phyloP scores from a whole-genome alignment of 2,329 filamentous ascomycete species.

The Oidium heveae region DNA sequence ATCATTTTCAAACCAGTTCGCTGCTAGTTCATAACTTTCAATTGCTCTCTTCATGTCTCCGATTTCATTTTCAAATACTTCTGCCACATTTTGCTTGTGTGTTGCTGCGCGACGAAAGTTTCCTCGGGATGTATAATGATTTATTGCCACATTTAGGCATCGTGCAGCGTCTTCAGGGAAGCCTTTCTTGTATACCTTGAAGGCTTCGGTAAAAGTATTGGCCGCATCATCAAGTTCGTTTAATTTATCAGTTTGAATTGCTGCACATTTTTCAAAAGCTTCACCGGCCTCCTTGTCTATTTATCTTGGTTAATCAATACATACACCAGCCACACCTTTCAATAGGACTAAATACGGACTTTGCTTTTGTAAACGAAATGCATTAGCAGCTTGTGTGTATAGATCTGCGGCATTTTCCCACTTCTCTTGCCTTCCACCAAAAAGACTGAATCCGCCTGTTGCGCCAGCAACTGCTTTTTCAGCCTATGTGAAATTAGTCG shows the following conservation, averaged over 20 bases:
- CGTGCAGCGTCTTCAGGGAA: constrained; percentile 62
- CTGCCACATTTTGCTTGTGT: constrained; percentile 70
- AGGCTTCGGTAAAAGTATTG: constrained; percentile 70
- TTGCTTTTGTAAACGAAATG: constrained; percentile 68
- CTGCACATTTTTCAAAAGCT: constrained; percentile 67
- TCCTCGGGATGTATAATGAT: constrained; percentile 67
- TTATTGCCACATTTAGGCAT: constrained; percentile 55
- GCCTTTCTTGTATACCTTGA: constrained; percentile 79
- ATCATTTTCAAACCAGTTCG: constrained; percentile 71
- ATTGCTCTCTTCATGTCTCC: constrained; percentile 56
- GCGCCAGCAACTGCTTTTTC: constrained; percentile 60
- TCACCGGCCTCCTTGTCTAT: constrained; percentile 63
- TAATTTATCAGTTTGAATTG: constrained; percentile 53
- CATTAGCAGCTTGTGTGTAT: constrained; percentile 73
- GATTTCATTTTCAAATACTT: constrained; percentile 63
- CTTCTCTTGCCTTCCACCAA: constrained; percentile 69
- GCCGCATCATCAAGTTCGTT: constrained; percentile 86
- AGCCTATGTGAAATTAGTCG: constrained; percentile 30
- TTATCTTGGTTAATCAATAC: constrained; percentile 1
- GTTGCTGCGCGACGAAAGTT: constrained; percentile 80
- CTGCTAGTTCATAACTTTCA: constrained; percentile 63
- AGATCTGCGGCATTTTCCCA: constrained; percentile 72
- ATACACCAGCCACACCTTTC: not conserved
- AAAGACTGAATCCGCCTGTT: constrained; percentile 63
- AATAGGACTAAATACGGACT: constrained; percentile 24